A percentile compares a stretch with the other conserved stretches of the same genome.
phyloP scores from a whole-genome alignment of 106 monocot genomes.

The Allium fistulosum region DNA sequence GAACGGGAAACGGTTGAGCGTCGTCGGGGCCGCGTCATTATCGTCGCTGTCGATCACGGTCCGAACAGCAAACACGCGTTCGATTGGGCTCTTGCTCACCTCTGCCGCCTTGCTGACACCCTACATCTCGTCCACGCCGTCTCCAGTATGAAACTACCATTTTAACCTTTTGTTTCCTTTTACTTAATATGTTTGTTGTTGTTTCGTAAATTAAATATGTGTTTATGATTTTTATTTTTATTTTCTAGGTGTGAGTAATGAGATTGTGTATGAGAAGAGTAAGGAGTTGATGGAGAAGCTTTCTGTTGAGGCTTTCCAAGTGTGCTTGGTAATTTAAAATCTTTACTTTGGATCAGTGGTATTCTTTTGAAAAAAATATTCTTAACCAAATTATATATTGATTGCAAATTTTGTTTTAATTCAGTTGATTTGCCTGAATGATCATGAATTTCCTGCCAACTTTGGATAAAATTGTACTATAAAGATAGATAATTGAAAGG shows the following conservation, averaged over 20 bases:
- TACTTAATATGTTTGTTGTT: too few relatives aligned
- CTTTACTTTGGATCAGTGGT: not conserved
- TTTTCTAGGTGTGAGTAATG: slow-evolving; percentile 44
- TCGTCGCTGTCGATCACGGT: slow-evolving; percentile 69
- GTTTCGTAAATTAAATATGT: not conserved
- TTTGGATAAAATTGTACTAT: too few relatives aligned
- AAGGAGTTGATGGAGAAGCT: slow-evolving; percentile 57
- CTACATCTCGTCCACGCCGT: slow-evolving; percentile 81
- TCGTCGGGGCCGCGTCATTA: slow-evolving; percentile 58
- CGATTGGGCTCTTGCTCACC: slow-evolving; percentile 73
- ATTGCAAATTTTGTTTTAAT: too few relatives aligned
- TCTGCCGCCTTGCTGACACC: slow-evolving; percentile 89
- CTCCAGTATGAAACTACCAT: slow-evolving; percentile 21
- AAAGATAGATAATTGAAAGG: too few relatives aligned
- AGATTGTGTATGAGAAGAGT: slow-evolving; percentile 59
- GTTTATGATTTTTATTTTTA: not conserved
- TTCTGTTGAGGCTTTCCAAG: slow-evolving; percentile 51
- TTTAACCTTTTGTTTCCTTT: too few relatives aligned
- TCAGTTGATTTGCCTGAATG: too few relatives aligned
- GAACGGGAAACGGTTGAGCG: slow-evolving; percentile 46
- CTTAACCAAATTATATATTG: not conserved
- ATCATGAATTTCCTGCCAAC: too few relatives aligned
- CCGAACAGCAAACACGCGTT: slow-evolving; percentile 74
- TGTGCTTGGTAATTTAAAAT: slow-evolving; percentile 26
- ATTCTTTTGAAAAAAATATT: not conserved